Evolutionary conservation across 148 eudicot genomes (phyloP), one percentile per base, ranked within the genome.

Genomic region (Rhododendron henanense): DNA sequence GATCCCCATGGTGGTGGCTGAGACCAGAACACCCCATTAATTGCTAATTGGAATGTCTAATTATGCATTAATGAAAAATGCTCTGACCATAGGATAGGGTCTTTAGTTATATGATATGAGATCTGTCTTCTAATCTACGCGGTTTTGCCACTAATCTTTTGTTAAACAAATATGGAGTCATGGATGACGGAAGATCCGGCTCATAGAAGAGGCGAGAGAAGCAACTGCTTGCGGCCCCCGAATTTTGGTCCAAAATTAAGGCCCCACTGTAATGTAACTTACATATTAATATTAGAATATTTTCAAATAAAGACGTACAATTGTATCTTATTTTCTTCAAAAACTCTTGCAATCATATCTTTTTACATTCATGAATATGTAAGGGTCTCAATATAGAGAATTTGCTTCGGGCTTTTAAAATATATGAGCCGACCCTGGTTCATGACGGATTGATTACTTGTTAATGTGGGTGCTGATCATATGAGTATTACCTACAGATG

Each of bases 1-100:
- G 87, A 82, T 73, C 88, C 88, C 87, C 88, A 39, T 73, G 87
- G 87, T 86, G 84, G 87, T 81, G 84, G 71, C 84, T 86, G 87
- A 41, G 8, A 86, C 73, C 37, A 48, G 55, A 21, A 41, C 59
- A 86, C 89, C 37, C 78, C 78, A 79, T 79, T 69, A 14, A 71
- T 69, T 65, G 78, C 35, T 69, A 6, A 6, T 41, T 69, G 37
- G 77, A 65, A 44, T 83, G 77, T 67, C 78, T 55, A 55, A 55
- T 55, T 3, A 3, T n/a, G n/a, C 57, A 5, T 18, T 59, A 6
- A 63, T 21, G 44, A 63, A 37, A 39, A 63, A 37, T 82, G 75
- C 61, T 55, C 45, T 63, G 31, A 81, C 84, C 85, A 28, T 6
- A 44, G 35, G 35, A 33, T 6, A n/a, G 33, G 7, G 28, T 18